These are phyloP conservation scores for Tubosaeta brunneosetosa DNA, from an alignment of 768 basidiomycete species.

Conservation along the genomic window DNA sequence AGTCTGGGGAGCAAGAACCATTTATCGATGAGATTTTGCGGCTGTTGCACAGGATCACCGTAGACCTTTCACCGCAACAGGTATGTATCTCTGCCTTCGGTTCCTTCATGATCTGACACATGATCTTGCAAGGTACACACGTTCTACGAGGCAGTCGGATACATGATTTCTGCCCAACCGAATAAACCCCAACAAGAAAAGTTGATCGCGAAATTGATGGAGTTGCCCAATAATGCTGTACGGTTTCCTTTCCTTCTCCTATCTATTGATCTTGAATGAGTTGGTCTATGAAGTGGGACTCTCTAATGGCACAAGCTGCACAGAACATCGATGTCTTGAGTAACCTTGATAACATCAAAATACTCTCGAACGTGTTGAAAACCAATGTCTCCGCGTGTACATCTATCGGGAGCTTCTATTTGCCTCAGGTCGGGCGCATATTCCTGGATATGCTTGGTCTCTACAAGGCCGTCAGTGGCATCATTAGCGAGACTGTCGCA, in stretches of 20 bases:
- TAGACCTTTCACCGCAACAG: conserved; percentile 91
- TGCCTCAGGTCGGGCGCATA: conserved; percentile 93
- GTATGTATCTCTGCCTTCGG: conserved; percentile 11
- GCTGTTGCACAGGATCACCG: conserved; percentile 86
- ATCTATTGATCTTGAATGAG: conserved; percentile 2
- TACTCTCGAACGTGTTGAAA: conserved; percentile 93
- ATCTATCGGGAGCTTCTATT: conserved; percentile 94
- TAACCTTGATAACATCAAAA: conserved; percentile 92
- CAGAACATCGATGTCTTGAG: conserved; percentile 89
- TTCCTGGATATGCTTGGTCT: conserved; percentile 98
- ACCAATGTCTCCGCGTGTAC: conserved; percentile 98
- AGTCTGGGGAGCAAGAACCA: conserved; percentile 93
- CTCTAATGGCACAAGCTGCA: conserved; percentile 91
- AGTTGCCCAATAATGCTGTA: conserved; percentile 93
- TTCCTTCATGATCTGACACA: conserved; percentile 8
- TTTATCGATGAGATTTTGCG: conserved; percentile 97
- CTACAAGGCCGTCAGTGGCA: conserved; percentile 95
- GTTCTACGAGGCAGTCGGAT: conserved; percentile 97
- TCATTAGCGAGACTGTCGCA: conserved; percentile 90
- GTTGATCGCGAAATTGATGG: conserved; percentile 93
- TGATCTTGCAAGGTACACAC: conserved; percentile 66
- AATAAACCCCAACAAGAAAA: conserved; percentile 97
- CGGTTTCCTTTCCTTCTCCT: conserved; percentile 24
- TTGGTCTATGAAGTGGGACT: conserved; percentile 73
- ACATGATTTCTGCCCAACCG: conserved; percentile 99